These are phyloP conservation scores for Mortierella sp. DNA, from an alignment of 371 early-diverging fungal genomes.

Conservation along the genomic window DNA sequence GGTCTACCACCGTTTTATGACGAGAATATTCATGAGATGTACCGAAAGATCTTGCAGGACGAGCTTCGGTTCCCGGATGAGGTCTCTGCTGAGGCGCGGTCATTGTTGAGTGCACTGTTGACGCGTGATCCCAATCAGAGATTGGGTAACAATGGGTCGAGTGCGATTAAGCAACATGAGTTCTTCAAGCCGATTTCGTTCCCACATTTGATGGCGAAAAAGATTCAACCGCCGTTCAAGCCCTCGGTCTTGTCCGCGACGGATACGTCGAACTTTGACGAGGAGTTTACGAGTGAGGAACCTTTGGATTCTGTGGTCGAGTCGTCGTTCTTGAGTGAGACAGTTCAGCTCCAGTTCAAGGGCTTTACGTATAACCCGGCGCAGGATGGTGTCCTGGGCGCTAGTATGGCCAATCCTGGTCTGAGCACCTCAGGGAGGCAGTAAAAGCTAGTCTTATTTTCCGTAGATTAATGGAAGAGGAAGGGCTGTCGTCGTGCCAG, in stretches of 20 bases:
- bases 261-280: constrained; percentile 89
- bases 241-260: constrained; percentile 83
- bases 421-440: constrained; percentile 24
- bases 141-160: constrained; percentile 87
- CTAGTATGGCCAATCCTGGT: constrained; percentile 52
- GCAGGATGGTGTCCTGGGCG: constrained; percentile 66
- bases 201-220: constrained; percentile 84
- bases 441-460: too few relatives aligned
- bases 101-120: constrained; percentile 80
- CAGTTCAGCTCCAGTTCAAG: constrained; percentile 93
- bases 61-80: constrained; percentile 89
- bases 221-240: constrained; percentile 94
- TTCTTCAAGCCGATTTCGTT: constrained; percentile 97
- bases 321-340: constrained; percentile 85
- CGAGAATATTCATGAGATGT: constrained; percentile 96
- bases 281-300: constrained; percentile 83
- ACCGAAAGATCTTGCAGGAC: constrained; percentile 89
- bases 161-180: constrained; percentile 90
- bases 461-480: too few relatives aligned
- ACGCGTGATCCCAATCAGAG: constrained; percentile 88
- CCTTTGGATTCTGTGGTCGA: constrained; percentile 89
- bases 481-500: background rate
- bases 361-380: constrained; percentile 90
- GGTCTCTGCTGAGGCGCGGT: constrained; percentile 78
- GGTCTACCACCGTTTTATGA: constrained; percentile 97